Conservation (phyloP, 257 asterid genomes). For the Haberlea rhodopensis region DNA sequence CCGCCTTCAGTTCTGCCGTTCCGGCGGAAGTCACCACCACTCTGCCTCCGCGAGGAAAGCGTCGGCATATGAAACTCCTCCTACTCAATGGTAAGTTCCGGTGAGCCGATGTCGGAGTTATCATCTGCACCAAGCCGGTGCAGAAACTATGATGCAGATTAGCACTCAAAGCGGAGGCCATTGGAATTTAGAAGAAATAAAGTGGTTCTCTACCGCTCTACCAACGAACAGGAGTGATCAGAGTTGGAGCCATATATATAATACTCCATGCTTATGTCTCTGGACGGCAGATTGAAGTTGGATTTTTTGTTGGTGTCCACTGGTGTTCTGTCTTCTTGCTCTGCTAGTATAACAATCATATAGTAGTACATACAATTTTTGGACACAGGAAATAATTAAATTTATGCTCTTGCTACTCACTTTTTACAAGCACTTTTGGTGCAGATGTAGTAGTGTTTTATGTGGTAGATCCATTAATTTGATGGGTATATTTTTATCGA, state of each 20-base stretch:
- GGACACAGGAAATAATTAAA: neutral
- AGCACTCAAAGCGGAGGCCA: conserved; percentile 36
- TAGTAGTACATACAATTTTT: neutral
- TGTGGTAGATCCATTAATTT: too few species aligned
- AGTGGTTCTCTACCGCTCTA: conserved; percentile 18
- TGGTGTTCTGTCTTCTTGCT: neutral
- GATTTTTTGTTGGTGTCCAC: neutral
- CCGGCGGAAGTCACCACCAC: conserved; percentile 35
- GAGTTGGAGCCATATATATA: neutral
- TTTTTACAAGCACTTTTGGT: too few species aligned
- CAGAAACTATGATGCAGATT: conserved; percentile 6
- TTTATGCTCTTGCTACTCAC: too few species aligned
- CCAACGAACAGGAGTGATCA: conserved; percentile 21
- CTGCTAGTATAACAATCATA: neutral
- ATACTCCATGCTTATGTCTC: neutral
- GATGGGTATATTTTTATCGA: too few species aligned
- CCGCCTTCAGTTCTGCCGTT: conserved; percentile 28
- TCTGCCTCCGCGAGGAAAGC: conserved; percentile 27
- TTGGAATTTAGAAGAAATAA: conserved; percentile 18
- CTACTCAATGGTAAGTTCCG: conserved; percentile 18
- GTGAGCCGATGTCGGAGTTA: conserved; percentile 4
- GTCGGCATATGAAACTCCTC: conserved; percentile 21
- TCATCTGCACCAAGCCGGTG: conserved; percentile 3
- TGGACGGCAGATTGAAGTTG: conserved; percentile 34
- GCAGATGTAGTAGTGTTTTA: too few species aligned